phyloP scores from a whole-genome alignment of 2,329 filamentous ascomycete species.

The Epichloe sibirici region DNA sequence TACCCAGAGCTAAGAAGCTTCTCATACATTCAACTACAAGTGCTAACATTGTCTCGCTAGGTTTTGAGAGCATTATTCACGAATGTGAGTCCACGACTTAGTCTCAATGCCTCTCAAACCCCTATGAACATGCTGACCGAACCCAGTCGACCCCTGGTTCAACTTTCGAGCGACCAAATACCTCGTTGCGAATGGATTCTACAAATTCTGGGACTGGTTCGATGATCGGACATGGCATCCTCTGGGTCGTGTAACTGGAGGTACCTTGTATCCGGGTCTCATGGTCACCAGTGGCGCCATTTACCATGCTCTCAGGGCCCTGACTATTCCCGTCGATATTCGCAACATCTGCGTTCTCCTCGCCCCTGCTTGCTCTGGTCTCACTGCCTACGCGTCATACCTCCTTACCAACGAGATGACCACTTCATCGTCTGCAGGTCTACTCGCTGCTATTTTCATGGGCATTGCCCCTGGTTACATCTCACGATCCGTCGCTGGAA shows the following conservation, averaged over 20 bases:
- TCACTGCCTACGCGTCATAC: slow-evolving; percentile 88
- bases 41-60: slow-evolving; percentile 34
- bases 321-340: slow-evolving; percentile 91
- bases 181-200: slow-evolving; percentile 91
- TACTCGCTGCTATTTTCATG: slow-evolving; percentile 92
- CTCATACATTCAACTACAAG: background rate
- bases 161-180: slow-evolving; percentile 99
- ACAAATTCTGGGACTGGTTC: slow-evolving; percentile 99
- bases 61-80: slow-evolving; percentile 98
- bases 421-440: slow-evolving; percentile 83
- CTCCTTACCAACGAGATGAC: slow-evolving; percentile 97
- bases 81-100: slow-evolving; percentile 60
- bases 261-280: slow-evolving; percentile 94
- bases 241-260: slow-evolving; percentile 92
- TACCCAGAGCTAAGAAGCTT: background rate
- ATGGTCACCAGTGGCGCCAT: slow-evolving; percentile 99
- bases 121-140: slow-evolving; percentile 13
- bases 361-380: slow-evolving; percentile 83
- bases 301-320: slow-evolving; percentile 81
- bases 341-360: slow-evolving; percentile 97
- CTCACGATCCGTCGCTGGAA: slow-evolving; percentile 91
- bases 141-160: slow-evolving; percentile 94
- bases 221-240: slow-evolving; percentile 99
- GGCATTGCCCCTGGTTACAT: slow-evolving; percentile 96
- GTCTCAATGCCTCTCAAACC: background rate